Evolutionary conservation across 2,329 filamentous ascomycete species (phyloP).

Genomic region (Colletotrichum tofieldiae): DNA sequence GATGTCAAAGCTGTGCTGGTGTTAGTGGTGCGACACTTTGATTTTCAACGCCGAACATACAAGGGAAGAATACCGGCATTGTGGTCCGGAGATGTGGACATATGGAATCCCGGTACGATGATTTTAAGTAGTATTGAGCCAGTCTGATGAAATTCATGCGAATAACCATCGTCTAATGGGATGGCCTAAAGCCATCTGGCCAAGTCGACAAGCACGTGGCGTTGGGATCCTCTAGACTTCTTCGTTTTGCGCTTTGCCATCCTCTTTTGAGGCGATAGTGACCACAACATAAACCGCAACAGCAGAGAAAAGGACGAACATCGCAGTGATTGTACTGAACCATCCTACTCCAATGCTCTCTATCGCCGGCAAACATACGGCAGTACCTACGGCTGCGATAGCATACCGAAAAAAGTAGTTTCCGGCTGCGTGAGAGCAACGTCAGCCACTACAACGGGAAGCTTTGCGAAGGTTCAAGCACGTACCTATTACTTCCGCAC

Average conservation of each 20-base stretch:
- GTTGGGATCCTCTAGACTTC: neutral
- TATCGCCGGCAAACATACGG: constrained; percentile 80
- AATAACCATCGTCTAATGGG: neutral
- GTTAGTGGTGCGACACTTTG: too few relatives aligned
- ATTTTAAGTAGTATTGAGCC: neutral
- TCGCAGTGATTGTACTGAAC: constrained; percentile 77
- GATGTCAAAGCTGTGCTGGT: neutral
- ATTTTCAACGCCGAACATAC: too few relatives aligned
- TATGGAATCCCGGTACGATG: neutral
- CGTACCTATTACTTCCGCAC: constrained; percentile 51
- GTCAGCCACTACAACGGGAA: neutral
- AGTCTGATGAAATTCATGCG: too few relatives aligned
- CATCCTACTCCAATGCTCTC: constrained; percentile 83
- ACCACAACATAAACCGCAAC: constrained; percentile 24
- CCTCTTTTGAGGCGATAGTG: constrained; percentile 6
- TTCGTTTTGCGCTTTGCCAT: neutral
- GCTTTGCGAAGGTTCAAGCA: neutral
- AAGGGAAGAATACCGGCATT: too few relatives aligned
- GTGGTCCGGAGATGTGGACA: neutral
- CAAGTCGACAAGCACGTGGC: neutral
- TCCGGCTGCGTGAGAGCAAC: constrained; percentile 66
- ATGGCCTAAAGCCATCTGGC: neutral
- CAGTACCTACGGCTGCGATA: constrained; percentile 80
- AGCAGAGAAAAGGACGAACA: constrained; percentile 21
- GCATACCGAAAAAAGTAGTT: constrained; percentile 87